Evolutionary conservation across 2,329 filamentous ascomycete species (phyloP).

Genomic region (Epichloe hybrida): DNA sequence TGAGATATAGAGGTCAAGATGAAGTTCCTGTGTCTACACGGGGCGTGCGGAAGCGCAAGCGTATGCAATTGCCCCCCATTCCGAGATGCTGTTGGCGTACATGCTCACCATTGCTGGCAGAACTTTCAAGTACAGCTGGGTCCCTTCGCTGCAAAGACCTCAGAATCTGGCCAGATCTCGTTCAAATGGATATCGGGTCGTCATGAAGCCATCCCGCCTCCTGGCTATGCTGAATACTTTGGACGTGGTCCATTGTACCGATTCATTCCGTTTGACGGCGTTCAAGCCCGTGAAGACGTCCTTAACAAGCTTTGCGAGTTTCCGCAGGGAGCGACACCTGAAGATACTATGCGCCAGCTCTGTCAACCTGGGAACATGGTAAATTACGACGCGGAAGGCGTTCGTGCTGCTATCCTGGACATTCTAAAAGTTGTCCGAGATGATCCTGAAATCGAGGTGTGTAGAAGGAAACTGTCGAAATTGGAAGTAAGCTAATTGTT

Average conservation of each 20-base stretch:
- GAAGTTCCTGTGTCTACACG: conserved; percentile 44
- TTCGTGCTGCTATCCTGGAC: conserved; percentile 11
- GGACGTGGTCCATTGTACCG: conserved; percentile 41
- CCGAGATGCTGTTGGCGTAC: background rate
- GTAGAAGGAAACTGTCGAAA: background rate
- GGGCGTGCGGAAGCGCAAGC: conserved; percentile 42
- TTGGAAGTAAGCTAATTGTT: background rate
- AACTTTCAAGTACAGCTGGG: conserved; percentile 43
- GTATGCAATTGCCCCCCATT: conserved; percentile 20
- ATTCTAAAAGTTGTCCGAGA: conserved; percentile 27
- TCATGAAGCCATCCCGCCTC: conserved; percentile 34
- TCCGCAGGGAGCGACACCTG: conserved; percentile 35
- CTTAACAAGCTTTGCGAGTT: conserved; percentile 40
- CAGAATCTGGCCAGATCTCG: conserved; percentile 7
- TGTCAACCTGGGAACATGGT: conserved; percentile 13
- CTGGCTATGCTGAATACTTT: conserved; percentile 44
- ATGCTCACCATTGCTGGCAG: conserved; percentile 15
- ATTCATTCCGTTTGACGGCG: conserved; percentile 36
- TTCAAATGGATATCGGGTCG: conserved; percentile 41
- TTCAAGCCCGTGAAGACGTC: conserved; percentile 29
- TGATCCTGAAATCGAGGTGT: conserved; percentile 18
- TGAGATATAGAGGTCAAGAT: conserved; percentile 18
- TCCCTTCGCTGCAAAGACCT: conserved; percentile 12
- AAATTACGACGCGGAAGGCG: background rate
- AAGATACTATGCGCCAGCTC: conserved; percentile 42